A percentile compares a stretch with the other conserved stretches of the same genome.
Evolutionary conservation across 176 grass and related monocot genomes (phyloP).

Genomic region (Lolium perenne): DNA sequence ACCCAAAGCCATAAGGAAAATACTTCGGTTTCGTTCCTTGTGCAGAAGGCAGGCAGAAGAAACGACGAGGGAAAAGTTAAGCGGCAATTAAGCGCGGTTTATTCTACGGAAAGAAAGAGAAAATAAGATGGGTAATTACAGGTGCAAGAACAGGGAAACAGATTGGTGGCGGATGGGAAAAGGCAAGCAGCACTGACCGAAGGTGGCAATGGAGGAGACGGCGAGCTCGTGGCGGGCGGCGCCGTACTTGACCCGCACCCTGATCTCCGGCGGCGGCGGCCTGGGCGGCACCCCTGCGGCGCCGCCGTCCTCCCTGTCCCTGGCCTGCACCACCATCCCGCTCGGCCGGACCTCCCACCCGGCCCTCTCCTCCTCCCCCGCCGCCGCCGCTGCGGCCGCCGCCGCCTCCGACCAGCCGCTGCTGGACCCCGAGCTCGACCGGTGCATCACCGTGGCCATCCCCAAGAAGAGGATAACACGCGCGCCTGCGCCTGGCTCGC

Average conservation of each 20-base stretch:
- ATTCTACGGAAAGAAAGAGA: not conserved
- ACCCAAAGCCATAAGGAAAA: not conserved
- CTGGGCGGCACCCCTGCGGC: conserved; percentile 12
- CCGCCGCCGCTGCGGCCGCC: conserved; percentile 45
- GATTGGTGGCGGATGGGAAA: not conserved
- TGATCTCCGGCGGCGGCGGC: conserved; percentile 69
- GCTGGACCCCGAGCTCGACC: conserved; percentile 89
- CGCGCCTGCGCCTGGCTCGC: not conserved
- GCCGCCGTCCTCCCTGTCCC: conserved; percentile 47
- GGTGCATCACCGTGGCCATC: conserved; percentile 62
- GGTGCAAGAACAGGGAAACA: conserved; percentile 16
- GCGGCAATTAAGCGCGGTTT: conserved; percentile 32
- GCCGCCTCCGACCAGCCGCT: conserved; percentile 84
- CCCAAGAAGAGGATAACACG: not conserved
- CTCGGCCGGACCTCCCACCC: conserved; percentile 85
- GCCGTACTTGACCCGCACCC: conserved; percentile 67
- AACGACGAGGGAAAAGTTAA: conserved; percentile 13
- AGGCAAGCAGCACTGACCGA: conserved; percentile 51
- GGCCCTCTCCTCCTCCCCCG: conserved; percentile 48
- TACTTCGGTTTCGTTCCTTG: conserved; percentile 20
- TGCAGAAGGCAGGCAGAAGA: too few species aligned
- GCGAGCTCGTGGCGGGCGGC: conserved; percentile 63
- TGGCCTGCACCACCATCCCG: conserved; percentile 86
- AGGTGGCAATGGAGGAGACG: conserved; percentile 84
- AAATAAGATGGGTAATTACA: not conserved